Percentiles rank a stretch among this genome's conserved stretches.
Evolutionary conservation across 805 yeast species (phyloP).

Genomic region (Clavispora santaluciae): DNA sequence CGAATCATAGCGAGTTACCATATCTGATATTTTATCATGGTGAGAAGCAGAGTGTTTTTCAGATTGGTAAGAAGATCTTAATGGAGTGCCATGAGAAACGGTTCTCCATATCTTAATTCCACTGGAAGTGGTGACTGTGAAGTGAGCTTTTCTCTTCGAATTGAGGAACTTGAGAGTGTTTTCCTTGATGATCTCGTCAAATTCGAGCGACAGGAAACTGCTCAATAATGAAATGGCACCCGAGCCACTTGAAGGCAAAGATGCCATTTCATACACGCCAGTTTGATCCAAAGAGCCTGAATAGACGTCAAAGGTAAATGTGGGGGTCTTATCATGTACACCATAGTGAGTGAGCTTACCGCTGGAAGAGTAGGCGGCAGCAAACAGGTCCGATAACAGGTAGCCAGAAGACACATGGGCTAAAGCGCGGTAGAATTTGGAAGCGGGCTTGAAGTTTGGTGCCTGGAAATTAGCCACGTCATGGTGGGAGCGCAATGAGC

Average conservation of each 20-base stretch:
- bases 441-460: conserved; percentile 20
- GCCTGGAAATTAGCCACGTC: conserved; percentile 29
- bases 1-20: conserved; percentile 27
- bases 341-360: conserved; percentile 22
- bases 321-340: conserved; percentile 13
- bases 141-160: conserved; percentile 8
- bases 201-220: conserved; percentile 22
- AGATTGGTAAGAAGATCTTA: conserved; percentile 29
- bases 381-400: conserved; percentile 14
- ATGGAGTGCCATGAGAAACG: conserved; percentile 28
- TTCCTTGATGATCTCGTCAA: conserved; percentile 14
- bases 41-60: conserved; percentile 18
- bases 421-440: conserved; percentile 26
- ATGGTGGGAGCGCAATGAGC: conserved; percentile 30
- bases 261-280: conserved; percentile 40
- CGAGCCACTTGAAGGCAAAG: conserved; percentile 26
- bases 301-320: conserved; percentile 29
- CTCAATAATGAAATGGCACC: conserved; percentile 30
- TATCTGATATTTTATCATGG: conserved; percentile 31
- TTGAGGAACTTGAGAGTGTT: conserved; percentile 2
- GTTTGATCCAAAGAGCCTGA: conserved; percentile 38
- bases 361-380: conserved; percentile 10
- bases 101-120: conserved; percentile 29
- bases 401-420: conserved; percentile 28
- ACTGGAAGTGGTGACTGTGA: conserved; percentile 28